These are phyloP conservation scores for Zasmidium cellare DNA, from an alignment of 2,329 filamentous ascomycete genomes.

Conservation along the genomic window DNA sequence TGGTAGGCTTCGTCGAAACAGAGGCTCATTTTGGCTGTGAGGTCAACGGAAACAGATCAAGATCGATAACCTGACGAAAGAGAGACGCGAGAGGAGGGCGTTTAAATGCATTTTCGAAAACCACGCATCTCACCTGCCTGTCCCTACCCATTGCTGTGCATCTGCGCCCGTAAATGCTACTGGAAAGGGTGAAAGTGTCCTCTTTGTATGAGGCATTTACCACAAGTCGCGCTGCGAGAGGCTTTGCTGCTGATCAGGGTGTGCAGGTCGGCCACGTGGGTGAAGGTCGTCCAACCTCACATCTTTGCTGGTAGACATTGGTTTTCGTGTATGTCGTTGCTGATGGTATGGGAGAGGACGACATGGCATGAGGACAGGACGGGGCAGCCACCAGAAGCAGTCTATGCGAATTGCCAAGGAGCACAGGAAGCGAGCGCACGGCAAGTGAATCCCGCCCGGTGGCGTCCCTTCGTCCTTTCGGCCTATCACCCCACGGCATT, in stretches of 20 bases:
- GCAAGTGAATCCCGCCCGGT: background rate
- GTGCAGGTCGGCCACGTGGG: background rate
- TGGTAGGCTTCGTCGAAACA: constrained; percentile 23
- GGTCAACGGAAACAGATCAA: background rate
- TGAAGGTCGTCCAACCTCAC: background rate
- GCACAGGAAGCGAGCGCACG: background rate
- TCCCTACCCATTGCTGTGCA: background rate
- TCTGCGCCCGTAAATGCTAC: background rate
- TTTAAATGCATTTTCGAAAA: background rate
- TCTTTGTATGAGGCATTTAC: constrained; percentile 1
- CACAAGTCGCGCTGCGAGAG: background rate
- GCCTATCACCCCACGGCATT: background rate
- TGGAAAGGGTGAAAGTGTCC: background rate
- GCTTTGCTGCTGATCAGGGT: background rate
- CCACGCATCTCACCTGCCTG: background rate
- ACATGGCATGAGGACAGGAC: background rate
- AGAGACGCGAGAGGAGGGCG: background rate
- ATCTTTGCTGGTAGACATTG: no score
- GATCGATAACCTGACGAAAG: background rate
- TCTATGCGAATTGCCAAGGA: background rate
- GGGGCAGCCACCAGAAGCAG: background rate
- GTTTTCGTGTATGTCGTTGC: no score
- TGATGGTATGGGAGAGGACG: background rate
- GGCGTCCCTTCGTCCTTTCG: background rate
- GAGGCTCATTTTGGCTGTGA: constrained; percentile 13